A percentile compares a stretch with the other conserved stretches of the same genome.
Evolutionary conservation across 1,139 yeast species (phyloP).

Genomic region (Lodderomyces beijingensis): DNA sequence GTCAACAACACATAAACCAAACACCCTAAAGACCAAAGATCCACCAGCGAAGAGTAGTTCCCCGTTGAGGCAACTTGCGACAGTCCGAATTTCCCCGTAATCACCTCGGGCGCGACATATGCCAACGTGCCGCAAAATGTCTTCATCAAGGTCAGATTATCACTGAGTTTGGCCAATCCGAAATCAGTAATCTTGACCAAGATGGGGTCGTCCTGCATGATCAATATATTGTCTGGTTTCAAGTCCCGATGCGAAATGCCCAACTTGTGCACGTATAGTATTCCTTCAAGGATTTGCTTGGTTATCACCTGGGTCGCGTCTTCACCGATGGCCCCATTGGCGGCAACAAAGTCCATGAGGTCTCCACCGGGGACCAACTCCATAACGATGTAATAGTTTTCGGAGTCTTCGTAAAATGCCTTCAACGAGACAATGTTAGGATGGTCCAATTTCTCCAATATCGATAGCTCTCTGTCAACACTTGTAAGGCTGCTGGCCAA

Average conservation of each 20-base stretch:
- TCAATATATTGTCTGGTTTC: constrained; percentile 87
- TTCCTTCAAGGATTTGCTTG: constrained; percentile 78
- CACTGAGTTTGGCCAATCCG: constrained; percentile 81
- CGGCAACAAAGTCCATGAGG: constrained; percentile 91
- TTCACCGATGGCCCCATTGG: constrained; percentile 88
- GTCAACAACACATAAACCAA: constrained; percentile 84
- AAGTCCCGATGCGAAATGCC: constrained; percentile 93
- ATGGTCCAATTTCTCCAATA: constrained; percentile 71
- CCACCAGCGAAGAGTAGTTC: constrained; percentile 80
- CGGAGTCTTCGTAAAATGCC: constrained; percentile 80
- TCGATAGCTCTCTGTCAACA: constrained; percentile 80
- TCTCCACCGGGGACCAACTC: constrained; percentile 98
- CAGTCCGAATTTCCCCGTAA: constrained; percentile 60
- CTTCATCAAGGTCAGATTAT: constrained; percentile 72
- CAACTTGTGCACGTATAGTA: constrained; percentile 77
- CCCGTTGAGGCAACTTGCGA: constrained; percentile 16
- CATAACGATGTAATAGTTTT: constrained; percentile 84
- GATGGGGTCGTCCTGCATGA: constrained; percentile 89
- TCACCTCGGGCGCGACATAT: constrained; percentile 91
- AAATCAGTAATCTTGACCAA: constrained; percentile 88
- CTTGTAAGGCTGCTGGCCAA: constrained; percentile 55
- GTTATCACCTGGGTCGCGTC: constrained; percentile 84
- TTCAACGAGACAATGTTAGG: constrained; percentile 79
- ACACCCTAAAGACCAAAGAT: constrained; percentile 91
- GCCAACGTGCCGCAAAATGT: constrained; percentile 91